Conservation (phyloP, 345 rosid genomes). For the Brassica carinata region DNA sequence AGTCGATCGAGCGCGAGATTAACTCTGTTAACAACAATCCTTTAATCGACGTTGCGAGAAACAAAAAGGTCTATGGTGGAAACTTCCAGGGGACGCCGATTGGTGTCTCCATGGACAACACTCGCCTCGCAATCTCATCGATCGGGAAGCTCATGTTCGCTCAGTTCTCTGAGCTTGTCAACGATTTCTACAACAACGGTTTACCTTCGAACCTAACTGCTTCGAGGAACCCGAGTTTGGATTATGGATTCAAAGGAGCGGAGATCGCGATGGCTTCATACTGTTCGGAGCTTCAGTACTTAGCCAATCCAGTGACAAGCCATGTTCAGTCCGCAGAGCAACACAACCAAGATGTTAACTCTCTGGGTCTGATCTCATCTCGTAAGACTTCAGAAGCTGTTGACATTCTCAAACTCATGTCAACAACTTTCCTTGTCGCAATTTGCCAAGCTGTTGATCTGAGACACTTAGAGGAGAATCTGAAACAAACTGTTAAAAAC, state of each 20-base stretch:
- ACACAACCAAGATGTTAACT: conserved; percentile 81
- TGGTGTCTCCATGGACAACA: conserved; percentile 82
- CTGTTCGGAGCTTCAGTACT: conserved; percentile 72
- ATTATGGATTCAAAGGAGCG: conserved; percentile 51
- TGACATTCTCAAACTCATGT: conserved; percentile 70
- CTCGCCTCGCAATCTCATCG: conserved; percentile 61
- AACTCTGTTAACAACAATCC: conserved; percentile 83
- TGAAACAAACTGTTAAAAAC: conserved; percentile 51
- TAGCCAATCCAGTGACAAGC: conserved; percentile 74
- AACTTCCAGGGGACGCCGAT: conserved; percentile 86
- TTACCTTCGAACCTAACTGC: conserved; percentile 69
- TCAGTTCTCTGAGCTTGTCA: conserved; percentile 52
- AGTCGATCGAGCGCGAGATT: conserved; percentile 71
- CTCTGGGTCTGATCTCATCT: conserved; percentile 9
- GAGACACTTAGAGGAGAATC: conserved; percentile 73
- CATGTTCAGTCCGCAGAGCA: conserved; percentile 81
- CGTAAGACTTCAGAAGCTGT: conserved; percentile 38
- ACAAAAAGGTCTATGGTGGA: conserved; percentile 71
- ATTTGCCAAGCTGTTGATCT: conserved; percentile 70
- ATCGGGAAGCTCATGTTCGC: conserved; percentile 55
- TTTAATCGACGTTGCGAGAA: conserved; percentile 66
- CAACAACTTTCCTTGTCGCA: conserved; percentile 62
- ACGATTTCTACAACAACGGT: conserved; percentile 78
- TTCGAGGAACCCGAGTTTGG: conserved; percentile 64
- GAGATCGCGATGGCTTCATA: conserved; percentile 66